phyloP scores from a whole-genome alignment of 2,329 filamentous ascomycete species.

The Colletotrichum ledebouriae region DNA sequence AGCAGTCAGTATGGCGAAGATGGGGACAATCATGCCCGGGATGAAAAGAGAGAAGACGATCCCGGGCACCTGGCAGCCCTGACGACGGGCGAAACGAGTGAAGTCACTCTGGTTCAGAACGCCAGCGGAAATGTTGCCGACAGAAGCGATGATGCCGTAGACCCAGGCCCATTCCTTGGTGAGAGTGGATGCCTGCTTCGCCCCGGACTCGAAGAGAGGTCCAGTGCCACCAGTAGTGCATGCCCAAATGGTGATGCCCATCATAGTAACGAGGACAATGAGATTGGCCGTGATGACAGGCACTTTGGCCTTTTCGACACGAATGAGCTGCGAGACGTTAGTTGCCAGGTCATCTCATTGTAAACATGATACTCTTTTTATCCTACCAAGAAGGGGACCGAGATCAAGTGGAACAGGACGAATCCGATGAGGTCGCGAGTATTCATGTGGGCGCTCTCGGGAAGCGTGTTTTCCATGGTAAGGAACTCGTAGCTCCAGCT shows the following conservation, averaged over 20 bases:
- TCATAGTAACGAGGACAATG: slow-evolving; percentile 60
- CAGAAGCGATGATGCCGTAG: slow-evolving; percentile 49
- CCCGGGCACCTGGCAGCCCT: slow-evolving; percentile 45
- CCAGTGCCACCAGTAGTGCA: slow-evolving; percentile 58
- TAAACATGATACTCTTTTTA: background rate
- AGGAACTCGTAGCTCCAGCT: slow-evolving; percentile 61
- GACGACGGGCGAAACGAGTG: slow-evolving; percentile 46
- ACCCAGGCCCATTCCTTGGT: slow-evolving; percentile 49
- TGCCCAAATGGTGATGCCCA: slow-evolving; percentile 63
- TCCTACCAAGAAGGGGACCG: slow-evolving; percentile 59
- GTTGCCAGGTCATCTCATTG: background rate
- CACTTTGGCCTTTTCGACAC: slow-evolving; percentile 62
- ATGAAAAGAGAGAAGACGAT: slow-evolving; percentile 47
- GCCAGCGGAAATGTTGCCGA: slow-evolving; percentile 48
- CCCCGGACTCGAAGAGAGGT: slow-evolving; percentile 54
- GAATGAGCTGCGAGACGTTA: slow-evolving; percentile 50
- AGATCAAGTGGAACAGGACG: slow-evolving; percentile 65
- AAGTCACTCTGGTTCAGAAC: slow-evolving; percentile 50
- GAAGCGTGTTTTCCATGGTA: slow-evolving; percentile 60
- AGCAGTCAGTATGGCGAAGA: slow-evolving; percentile 47
- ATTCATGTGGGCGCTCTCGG: slow-evolving; percentile 53
- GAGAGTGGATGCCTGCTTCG: slow-evolving; percentile 40
- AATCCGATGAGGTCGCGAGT: slow-evolving; percentile 63
- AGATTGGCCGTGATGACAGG: slow-evolving; percentile 59
- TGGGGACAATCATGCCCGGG: slow-evolving; percentile 47